These are phyloP conservation scores for Microcyclosporella mali DNA, from an alignment of 2,329 filamentous ascomycete species.

Conservation along the genomic window DNA sequence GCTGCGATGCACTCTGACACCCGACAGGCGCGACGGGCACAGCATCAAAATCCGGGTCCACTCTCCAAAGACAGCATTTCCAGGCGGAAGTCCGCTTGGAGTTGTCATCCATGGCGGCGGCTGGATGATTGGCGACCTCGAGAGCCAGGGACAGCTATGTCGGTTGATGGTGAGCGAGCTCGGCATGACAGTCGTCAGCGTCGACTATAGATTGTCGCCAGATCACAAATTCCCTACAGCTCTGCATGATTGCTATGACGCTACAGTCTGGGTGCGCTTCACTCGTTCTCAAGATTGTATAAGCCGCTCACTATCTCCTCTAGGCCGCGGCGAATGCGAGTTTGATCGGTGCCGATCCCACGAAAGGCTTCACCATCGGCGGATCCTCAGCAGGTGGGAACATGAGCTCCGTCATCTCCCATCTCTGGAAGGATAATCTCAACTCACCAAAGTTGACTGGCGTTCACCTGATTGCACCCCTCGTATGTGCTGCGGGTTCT, in stretches of 20 bases:
- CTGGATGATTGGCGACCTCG: slow-evolving; percentile 39
- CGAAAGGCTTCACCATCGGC: slow-evolving; percentile 44
- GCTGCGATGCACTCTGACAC: background rate
- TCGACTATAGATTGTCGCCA: slow-evolving; percentile 56
- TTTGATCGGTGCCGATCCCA: slow-evolving; percentile 36
- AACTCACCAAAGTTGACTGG: slow-evolving; percentile 42
- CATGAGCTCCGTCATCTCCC: slow-evolving; percentile 35
- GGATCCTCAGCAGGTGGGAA: slow-evolving; percentile 45
- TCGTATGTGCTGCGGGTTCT: slow-evolving; percentile 36
- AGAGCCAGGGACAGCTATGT: slow-evolving; percentile 3
- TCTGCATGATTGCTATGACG: slow-evolving; percentile 58
- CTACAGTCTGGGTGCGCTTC: slow-evolving; percentile 50
- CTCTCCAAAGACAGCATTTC: slow-evolving; percentile 18
- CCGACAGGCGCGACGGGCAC: slow-evolving; percentile 28
- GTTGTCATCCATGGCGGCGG: slow-evolving; percentile 43
- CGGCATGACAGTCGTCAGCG: slow-evolving; percentile 48
- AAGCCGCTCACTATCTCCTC: background rate
- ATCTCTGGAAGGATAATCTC: slow-evolving; percentile 38
- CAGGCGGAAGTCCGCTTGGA: slow-evolving; percentile 26
- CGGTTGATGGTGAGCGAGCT: slow-evolving; percentile 3
- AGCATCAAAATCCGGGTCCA: slow-evolving; percentile 29
- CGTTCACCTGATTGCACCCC: slow-evolving; percentile 43
- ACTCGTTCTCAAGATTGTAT: background rate
- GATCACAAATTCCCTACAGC: slow-evolving; percentile 57
- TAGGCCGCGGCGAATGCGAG: slow-evolving; percentile 39